Base-by-base conservation (phyloP, 345 rosid genomes). In the Melaleuca quinquenervia region DNA sequence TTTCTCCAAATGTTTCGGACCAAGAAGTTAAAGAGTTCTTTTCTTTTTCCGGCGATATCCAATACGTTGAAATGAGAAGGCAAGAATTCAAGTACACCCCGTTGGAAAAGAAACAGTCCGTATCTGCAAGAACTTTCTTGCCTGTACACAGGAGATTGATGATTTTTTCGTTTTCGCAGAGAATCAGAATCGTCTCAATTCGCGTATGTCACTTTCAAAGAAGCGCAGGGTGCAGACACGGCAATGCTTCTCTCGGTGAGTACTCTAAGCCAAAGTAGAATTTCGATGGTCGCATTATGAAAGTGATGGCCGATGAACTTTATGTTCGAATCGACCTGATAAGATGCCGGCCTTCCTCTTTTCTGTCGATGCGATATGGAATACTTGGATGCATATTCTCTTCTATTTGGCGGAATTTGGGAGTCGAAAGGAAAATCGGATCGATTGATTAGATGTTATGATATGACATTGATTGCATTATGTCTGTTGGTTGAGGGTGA, bases 161-260 rank as follows among this genome's bases (percentile, higher is more conserved):
- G 78, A 70, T 32, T 15, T 13, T 51, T 51, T 13, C 32, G 29
- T 13, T 36, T 82, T 48, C 84, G 82, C 82, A 91, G 93, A 90
- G 91, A 90, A 86, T 86, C 86, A 20, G 90, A 89, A 32, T 86
- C 84, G 62, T 85, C 92, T 56, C 92, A 91, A 84, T 78, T 90
- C 52, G 92, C 90, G 26, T 90, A 85, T 29, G 91, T 93, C 83
- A 91, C 91, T 82, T 92, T 91, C 87, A 88, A 92, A 86, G 89
- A 89, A 11, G 26, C 83, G 26, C 91, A 88, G 85, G 93, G 88
- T 49, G 93, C 93, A 29, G 94, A 93, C 56, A 93, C 91, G 7
- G 94, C 94, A 20, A 80, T 87, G 32, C 92, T 93, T 27, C 90
- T 91, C 48, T 89, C 93, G n/a, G 94, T 93, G 86, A n/a, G 91